phyloP scores from a whole-genome alignment of 2,329 filamentous ascomycete species.

The Hymenoscyphus fraxineus region DNA sequence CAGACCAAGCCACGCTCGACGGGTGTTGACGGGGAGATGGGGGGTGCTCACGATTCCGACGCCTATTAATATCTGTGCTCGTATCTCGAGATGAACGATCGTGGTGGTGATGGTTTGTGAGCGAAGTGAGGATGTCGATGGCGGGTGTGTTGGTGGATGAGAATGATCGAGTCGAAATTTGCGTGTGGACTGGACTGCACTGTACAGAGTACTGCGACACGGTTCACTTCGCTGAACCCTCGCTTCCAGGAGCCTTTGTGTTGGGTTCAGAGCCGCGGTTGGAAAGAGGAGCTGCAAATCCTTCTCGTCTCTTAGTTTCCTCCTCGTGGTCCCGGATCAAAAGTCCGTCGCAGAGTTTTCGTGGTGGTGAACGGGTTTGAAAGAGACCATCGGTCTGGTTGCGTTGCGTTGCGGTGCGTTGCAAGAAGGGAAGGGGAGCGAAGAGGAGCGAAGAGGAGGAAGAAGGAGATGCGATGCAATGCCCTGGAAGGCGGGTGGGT shows the following conservation, averaged over 20 bases:
- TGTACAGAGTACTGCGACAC: neutral
- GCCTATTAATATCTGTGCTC: neutral
- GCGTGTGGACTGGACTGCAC: too few species aligned
- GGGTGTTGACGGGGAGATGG: neutral
- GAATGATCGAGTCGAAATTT: neutral
- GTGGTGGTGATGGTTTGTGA: neutral
- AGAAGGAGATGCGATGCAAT: too few species aligned
- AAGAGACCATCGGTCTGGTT: too few species aligned
- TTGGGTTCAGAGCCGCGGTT: neutral
- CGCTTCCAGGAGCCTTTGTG: constrained; percentile 1
- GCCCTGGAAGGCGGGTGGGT: too few species aligned
- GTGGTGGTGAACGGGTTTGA: too few species aligned
- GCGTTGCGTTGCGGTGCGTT: too few species aligned
- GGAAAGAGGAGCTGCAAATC: neutral
- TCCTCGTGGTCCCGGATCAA: too few species aligned
- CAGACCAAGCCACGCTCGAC: neutral
- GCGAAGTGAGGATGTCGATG: neutral
- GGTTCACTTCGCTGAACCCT: neutral
- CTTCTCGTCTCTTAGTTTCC: neutral
- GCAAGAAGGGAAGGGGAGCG: too few species aligned
- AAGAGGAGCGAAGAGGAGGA: too few species aligned
- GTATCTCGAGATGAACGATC: neutral
- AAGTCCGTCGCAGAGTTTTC: neutral
- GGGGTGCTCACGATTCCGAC: neutral
- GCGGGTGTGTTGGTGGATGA: neutral